Conservation (phyloP, 225 moss, liverwort and hornwort genomes). For the Thuidium tamariscinum region DNA sequence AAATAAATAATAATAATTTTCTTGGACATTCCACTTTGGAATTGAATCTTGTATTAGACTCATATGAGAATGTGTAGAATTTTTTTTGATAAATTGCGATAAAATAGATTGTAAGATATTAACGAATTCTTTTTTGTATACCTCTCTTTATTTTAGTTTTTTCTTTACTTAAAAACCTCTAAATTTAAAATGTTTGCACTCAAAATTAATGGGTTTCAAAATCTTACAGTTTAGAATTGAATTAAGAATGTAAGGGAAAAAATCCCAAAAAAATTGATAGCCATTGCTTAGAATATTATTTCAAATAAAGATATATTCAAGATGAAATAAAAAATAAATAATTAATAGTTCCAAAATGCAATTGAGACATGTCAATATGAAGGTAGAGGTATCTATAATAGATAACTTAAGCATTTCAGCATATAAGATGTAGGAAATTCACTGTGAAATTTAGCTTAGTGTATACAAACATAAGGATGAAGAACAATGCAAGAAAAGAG, state of each 20-base stretch:
- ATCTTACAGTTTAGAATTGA: not conserved
- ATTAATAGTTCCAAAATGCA: not conserved
- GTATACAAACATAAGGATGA: too few species aligned
- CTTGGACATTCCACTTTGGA: too few species aligned
- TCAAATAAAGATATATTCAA: not conserved
- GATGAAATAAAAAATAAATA: not conserved
- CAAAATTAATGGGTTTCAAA: not conserved
- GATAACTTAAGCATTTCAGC: too few species aligned
- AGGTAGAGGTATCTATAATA: too few species aligned
- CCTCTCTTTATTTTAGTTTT: too few species aligned
- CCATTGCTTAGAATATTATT: not conserved
- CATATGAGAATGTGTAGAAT: not conserved
- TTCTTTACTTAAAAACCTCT: not conserved
- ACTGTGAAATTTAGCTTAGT: too few species aligned
- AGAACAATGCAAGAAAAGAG: too few species aligned
- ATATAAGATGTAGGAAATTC: too few species aligned
- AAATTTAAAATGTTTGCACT: too few species aligned
- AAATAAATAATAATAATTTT: not conserved
- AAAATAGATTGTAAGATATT: not conserved
- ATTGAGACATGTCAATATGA: not conserved
- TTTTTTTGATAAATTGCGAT: not conserved
- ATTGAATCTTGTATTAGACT: too few species aligned
- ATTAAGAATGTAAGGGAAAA: not conserved
- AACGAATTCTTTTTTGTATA: not conserved
- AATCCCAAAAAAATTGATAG: not conserved